Conservation (phyloP, 805 yeast genomes). For the Wickerhamomyces canadensis region DNA sequence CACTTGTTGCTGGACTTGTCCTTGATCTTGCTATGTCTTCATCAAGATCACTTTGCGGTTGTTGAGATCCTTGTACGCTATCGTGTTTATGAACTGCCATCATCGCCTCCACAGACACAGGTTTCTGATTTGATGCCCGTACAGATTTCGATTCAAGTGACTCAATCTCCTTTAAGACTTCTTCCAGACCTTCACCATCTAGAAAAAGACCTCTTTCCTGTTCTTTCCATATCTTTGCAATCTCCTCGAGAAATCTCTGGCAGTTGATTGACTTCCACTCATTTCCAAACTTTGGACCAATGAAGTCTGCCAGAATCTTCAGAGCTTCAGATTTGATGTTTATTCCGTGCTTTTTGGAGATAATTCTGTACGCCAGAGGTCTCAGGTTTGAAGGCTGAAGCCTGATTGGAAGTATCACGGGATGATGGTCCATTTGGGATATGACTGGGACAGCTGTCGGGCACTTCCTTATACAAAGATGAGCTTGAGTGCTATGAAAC, state of each 20-base stretch:
- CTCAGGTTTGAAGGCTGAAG: conserved; percentile 79
- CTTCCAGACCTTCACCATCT: conserved; percentile 64
- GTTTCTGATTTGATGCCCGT: conserved; percentile 1
- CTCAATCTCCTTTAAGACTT: conserved; percentile 56
- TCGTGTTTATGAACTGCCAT: conserved; percentile 9
- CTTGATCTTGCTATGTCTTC: conserved; percentile 5
- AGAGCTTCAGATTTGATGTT: conserved; percentile 86
- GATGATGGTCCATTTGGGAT: conserved; percentile 21
- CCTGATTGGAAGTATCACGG: conserved; percentile 62
- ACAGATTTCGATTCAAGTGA: conserved; percentile 15
- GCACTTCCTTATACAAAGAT: too few species aligned
- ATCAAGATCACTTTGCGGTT: conserved; percentile 8
- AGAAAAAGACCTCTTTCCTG: conserved; percentile 85
- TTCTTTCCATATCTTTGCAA: conserved; percentile 81
- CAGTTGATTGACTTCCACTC: conserved; percentile 76
- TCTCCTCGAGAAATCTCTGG: conserved; percentile 63
- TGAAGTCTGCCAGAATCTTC: conserved; percentile 59
- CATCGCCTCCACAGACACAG: background rate
- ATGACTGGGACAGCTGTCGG: too few species aligned
- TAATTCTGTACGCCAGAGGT: conserved; percentile 84
- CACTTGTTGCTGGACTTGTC: conserved; percentile 22
- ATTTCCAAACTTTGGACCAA: conserved; percentile 74
- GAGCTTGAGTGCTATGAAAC: too few species aligned
- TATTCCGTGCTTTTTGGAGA: conserved; percentile 89
- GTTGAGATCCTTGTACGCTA: conserved; percentile 7